Evolutionary conservation across 371 early-diverging fungal species (phyloP), one percentile per base, ranked within the genome.

Genomic region (Zopfochytrium polystomum): DNA sequence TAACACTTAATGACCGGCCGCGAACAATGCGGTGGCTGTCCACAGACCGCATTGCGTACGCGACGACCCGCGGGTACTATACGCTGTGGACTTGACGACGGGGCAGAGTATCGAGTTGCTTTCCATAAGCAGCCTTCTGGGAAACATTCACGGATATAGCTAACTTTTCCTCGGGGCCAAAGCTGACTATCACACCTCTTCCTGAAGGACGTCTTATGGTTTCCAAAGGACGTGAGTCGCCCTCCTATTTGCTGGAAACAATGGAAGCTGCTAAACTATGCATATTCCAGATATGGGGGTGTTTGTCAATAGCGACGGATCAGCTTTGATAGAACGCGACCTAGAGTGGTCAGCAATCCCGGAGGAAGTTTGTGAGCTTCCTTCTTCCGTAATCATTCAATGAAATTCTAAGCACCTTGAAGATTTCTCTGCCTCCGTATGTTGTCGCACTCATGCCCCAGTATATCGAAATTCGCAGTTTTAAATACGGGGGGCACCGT

Each of bases 401-500:
- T 49, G 2, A 31, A 11, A 27, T 29, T 23, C n/a, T n/a, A n/a
- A n/a, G n/a, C n/a, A n/a, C n/a, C n/a, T n/a, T n/a, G n/a, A n/a
- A 56, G 79, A 82, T 83, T 9, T 86, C 82, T 52, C 85, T 84
- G 3, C 75, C 84, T n/a, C 91, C 91, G 0, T 91, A 89, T 61
- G 83, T 87, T 6, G 80, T 90, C 59, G 89, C 83, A 2, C 82
- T 90, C 38, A 66, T 87, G 32, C 72, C 84, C 4, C 79, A 79
- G 7, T 81, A 43, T 35, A 83, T 96, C 0, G 93, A 94, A 67
- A 87, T 96, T 2, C 82, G 93, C 54, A 92, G 91, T 53, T 82
- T 93, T 33, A 89, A n/a, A 83, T 56, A 89, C 92, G 0, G 82
- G 88, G 31, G 85, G 84, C 0, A 75, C 90, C 11, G 89, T 96